phyloP scores from a whole-genome alignment of 164 flowering plant genomes.

The Protea cynaroides region DNA sequence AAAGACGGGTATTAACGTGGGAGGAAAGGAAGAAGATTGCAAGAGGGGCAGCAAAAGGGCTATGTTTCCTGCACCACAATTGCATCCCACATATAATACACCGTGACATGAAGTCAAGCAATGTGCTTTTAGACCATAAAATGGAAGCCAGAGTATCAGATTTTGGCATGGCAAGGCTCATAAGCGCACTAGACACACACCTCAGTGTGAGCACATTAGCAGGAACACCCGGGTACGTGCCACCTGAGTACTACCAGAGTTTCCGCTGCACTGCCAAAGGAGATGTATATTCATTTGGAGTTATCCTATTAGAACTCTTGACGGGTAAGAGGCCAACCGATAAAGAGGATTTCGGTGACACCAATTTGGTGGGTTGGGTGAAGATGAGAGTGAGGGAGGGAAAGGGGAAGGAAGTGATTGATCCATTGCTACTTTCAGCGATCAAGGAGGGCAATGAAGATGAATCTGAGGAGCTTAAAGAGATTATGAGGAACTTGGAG shows the following conservation, averaged over 20 bases:
- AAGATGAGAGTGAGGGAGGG: constrained; percentile 74
- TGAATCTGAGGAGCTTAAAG: constrained; percentile 43
- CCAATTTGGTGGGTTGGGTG: constrained; percentile 72
- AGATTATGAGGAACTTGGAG: constrained; percentile 68
- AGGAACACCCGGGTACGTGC: constrained; percentile 76
- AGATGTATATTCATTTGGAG: constrained; percentile 65
- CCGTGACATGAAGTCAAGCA: constrained; percentile 76
- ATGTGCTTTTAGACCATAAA: constrained; percentile 53
- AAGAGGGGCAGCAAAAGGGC: constrained; percentile 64
- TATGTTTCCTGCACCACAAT: constrained; percentile 67
- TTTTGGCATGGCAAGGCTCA: constrained; percentile 76
- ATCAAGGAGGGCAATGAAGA: constrained; percentile 25
- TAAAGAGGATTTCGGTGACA: constrained; percentile 68
- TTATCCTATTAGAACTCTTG: constrained; percentile 48
- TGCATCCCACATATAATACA: constrained; percentile 75
- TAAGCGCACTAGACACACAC: constrained; percentile 65
- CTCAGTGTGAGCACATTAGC: constrained; percentile 68
- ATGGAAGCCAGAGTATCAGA: constrained; percentile 73
- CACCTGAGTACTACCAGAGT: constrained; percentile 79
- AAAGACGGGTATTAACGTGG: constrained; percentile 51
- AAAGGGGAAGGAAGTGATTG: constrained; percentile 74
- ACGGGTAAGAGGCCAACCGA: constrained; percentile 66
- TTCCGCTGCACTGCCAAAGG: constrained; percentile 74
- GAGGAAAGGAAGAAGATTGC: constrained; percentile 67
- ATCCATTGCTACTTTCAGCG: constrained; percentile 38